Conservation (phyloP, 2,329 filamentous ascomycete genomes). For the Neonectria coccinea region DNA sequence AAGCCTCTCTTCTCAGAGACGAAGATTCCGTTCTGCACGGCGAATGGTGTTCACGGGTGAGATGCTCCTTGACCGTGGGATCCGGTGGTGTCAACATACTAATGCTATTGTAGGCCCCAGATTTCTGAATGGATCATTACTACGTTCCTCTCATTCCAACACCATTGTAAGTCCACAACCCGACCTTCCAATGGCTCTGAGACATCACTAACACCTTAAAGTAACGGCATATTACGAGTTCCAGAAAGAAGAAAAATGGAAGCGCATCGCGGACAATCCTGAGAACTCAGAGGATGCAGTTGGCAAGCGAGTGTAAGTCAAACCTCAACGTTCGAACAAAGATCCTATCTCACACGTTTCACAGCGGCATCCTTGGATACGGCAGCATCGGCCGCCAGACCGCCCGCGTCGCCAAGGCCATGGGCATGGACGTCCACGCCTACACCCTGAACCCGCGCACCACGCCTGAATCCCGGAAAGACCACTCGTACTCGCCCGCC, state of each 20-base stretch:
- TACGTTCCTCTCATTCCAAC: constrained; percentile 63
- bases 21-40: constrained; percentile 63
- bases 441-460: constrained; percentile 78
- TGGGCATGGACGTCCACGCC: constrained; percentile 80
- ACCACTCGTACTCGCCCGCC: constrained; percentile 75
- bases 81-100: neutral
- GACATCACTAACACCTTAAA: constrained; percentile 31
- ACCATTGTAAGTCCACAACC: constrained; percentile 54
- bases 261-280: constrained; percentile 41
- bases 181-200: neutral
- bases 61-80: constrained; percentile 22
- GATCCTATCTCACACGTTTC: neutral
- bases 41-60: constrained; percentile 69
- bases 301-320: constrained; percentile 61
- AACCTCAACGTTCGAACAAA: neutral
- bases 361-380: constrained; percentile 65
- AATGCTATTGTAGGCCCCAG: constrained; percentile 57
- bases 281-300: constrained; percentile 57
- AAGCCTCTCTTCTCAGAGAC: constrained; percentile 63
- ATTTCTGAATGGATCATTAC: constrained; percentile 68
- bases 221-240: constrained; percentile 59
- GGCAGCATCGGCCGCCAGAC: constrained; percentile 66
- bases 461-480: constrained; percentile 72
- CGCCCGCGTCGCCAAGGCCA: constrained; percentile 68
- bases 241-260: constrained; percentile 60